Conservation (phyloP, 1,139 yeast species). For the Geotrichum carabidarum region DNA sequence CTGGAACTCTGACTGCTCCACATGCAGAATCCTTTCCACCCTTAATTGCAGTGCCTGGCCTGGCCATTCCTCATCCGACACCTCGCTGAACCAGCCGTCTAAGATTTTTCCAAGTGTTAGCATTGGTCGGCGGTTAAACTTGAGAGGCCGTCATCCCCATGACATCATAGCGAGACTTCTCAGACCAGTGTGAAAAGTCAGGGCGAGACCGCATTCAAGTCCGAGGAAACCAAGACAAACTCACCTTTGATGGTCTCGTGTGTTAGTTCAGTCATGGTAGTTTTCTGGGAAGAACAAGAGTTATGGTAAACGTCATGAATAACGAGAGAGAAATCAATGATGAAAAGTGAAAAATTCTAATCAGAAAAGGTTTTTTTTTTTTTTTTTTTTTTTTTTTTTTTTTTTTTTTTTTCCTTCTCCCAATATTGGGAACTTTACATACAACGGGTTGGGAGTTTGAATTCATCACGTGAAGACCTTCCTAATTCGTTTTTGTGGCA, state of each 20-base stretch:
- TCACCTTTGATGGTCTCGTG: constrained; percentile 36
- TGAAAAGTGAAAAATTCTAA: constrained; percentile 2
- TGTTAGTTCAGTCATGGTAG: constrained; percentile 35
- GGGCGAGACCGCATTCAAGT: not conserved
- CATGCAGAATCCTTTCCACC: constrained; percentile 76
- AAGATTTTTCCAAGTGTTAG: not conserved
- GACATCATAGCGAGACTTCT: not conserved
- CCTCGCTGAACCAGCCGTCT: constrained; percentile 91
- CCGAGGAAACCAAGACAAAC: not conserved
- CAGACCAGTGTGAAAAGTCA: not conserved
- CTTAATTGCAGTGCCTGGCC: constrained; percentile 88
- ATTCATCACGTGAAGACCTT: no score
- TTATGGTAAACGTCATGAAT: not conserved
- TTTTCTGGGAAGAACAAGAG: not conserved
- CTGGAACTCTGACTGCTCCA: constrained; percentile 78
- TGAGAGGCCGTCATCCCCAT: not conserved
- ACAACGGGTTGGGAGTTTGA: not conserved
- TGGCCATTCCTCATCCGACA: constrained; percentile 84
- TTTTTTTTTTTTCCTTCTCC: not conserved
- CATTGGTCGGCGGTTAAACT: not conserved
- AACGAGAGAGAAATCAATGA: not conserved
- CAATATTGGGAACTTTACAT: not conserved
- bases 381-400: not conserved
- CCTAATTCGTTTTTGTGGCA: no score
- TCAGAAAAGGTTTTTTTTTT: not conserved